Conservation (phyloP, 257 asterid species). For the Solanum clarkiae region DNA sequence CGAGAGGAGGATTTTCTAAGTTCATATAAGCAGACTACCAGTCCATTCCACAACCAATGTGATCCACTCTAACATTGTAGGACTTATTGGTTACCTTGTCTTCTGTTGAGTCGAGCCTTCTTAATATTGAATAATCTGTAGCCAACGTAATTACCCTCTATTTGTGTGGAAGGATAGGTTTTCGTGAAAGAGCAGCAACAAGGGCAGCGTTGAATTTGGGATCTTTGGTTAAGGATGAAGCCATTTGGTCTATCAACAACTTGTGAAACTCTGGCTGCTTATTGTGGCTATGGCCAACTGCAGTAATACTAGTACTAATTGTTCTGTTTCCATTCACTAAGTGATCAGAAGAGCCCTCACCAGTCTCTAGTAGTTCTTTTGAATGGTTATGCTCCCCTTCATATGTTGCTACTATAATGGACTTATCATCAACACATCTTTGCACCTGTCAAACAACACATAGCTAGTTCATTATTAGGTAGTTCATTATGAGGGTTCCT, state of each 20-base stretch:
- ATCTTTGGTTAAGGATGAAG: constrained; percentile 2
- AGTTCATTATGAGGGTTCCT: too few species aligned
- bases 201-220: constrained; percentile 1
- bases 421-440: constrained; percentile 52
- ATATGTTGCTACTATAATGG: constrained; percentile 48
- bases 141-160: background rate
- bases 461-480: background rate
- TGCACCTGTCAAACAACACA: constrained; percentile 2
- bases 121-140: background rate
- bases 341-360: background rate
- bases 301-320: background rate
- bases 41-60: background rate
- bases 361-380: constrained; percentile 5
- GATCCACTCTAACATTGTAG: background rate
- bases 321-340: background rate
- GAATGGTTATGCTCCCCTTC: constrained; percentile 73
- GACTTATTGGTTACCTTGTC: background rate
- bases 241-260: constrained; percentile 4
- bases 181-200: background rate
- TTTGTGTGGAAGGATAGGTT: background rate
- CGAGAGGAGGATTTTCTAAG: too few species aligned
- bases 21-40: too few species aligned
- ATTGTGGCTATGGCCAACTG: background rate
- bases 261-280: background rate
- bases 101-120: background rate